Base-by-base conservation (phyloP, 2,329 filamentous ascomycete species). In the Fusarium fracticaudum region DNA sequence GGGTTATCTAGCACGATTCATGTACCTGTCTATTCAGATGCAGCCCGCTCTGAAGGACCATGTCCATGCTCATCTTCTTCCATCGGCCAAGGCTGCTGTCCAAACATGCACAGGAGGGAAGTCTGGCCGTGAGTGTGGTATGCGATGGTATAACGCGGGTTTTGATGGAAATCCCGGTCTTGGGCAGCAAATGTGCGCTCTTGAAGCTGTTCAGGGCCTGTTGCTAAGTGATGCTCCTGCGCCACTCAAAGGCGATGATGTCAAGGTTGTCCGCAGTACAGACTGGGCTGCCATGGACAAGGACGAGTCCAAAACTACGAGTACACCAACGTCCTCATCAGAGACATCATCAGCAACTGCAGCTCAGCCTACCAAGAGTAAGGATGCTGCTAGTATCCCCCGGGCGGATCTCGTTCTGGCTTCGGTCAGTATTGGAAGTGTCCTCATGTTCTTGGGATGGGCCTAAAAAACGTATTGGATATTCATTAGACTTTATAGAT, bases 171-270 rank as follows among this genome's bases (percentile, higher is more conserved):
- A 80, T 31, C 79, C 83, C 1, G 90, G 90, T 6, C 84, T 92
- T 11, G 91, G 91, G 9, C 88, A 91, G 80, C 87, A 92, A 78
- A 90, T 92, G 89, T 88, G 86, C 63, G 91, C 90, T 3, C 85
- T 92, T 57, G 91, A 92, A 81, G 85, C 86, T 3, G 84, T 92
- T 22, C 90, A 92, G 78, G 89, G 89, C 7, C 82, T 91, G 7
- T 81, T 93, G 55, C 83, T 85, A 20, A 76, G 81, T 20, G 75
- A 83, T 10, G 83, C 86, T 4, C 67, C 79, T 8, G 80, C 85
- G 11, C 90, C 90, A 2, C 81, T 89, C 40, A 82, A 81, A 76
- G 85, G 83, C 13, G 82, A 84, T 22, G 81, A 87, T 51, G 88
- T 90, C 77, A 83, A 86, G 78, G 81, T 81, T 33, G 83, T 89